Conservation (phyloP, 345 rosid species). For the Populus pruinosa region DNA sequence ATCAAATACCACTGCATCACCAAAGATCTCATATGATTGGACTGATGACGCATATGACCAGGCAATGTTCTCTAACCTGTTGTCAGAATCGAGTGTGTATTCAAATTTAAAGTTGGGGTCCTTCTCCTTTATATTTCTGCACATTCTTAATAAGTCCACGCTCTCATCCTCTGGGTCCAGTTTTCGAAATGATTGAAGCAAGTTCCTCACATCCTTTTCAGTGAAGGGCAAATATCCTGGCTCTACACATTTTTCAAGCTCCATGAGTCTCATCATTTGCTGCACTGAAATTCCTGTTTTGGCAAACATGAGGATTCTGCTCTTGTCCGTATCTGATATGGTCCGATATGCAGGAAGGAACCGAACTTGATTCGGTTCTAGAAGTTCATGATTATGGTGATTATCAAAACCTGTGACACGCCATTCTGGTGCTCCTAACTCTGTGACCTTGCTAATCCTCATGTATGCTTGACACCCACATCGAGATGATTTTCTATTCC, state of each 20-base stretch:
- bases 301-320: slow-evolving; percentile 91
- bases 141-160: slow-evolving; percentile 83
- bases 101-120: slow-evolving; percentile 91
- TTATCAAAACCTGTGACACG: slow-evolving; percentile 87
- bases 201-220: slow-evolving; percentile 93
- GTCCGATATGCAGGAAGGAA: slow-evolving; percentile 95
- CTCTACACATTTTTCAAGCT: slow-evolving; percentile 94
- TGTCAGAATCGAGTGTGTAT: slow-evolving; percentile 58
- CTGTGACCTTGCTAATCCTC: slow-evolving; percentile 74
- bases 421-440: slow-evolving; percentile 80
- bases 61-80: slow-evolving; percentile 75
- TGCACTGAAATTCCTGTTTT: slow-evolving; percentile 94
- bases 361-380: slow-evolving; percentile 89
- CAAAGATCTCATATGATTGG: slow-evolving; percentile 80
- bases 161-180: slow-evolving; percentile 84
- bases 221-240: slow-evolving; percentile 93
- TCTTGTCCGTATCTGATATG: slow-evolving; percentile 86
- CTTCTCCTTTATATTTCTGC: slow-evolving; percentile 82
- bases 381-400: slow-evolving; percentile 87
- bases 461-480: slow-evolving; percentile 94
- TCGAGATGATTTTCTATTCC: slow-evolving; percentile 85
- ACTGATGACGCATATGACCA: slow-evolving; percentile 92
- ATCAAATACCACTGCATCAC: slow-evolving; percentile 93
- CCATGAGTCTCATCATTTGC: slow-evolving; percentile 99
- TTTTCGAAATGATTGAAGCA: slow-evolving; percentile 86